A percentile compares a stretch with the other conserved stretches of the same genome.
These are phyloP conservation scores for Hypoxylon cercidicola DNA, from an alignment of 495 filamentous ascomycete species.

Conservation along the genomic window DNA sequence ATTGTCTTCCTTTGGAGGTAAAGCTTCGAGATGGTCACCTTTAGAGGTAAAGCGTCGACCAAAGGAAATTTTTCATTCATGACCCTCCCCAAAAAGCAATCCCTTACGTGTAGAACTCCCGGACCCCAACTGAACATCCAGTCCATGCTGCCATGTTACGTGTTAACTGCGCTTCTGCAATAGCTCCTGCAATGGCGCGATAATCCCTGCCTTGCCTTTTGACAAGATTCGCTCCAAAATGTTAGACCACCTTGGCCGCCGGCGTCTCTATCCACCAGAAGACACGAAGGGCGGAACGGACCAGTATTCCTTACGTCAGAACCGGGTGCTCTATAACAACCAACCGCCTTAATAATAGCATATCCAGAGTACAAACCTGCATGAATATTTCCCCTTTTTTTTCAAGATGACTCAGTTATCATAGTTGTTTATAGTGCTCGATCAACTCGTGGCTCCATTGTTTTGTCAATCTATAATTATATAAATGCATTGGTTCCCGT, in stretches of 20 bases:
- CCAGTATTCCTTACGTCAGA: constrained; percentile 39
- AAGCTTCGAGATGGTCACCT: constrained; percentile 38
- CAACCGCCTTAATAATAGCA: constrained; percentile 29
- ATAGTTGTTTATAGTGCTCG: not conserved
- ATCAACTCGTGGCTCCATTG: constrained; percentile 1
- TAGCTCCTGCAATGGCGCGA: constrained; percentile 36
- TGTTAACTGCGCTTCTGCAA: constrained; percentile 30
- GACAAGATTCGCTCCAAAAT: constrained; percentile 23
- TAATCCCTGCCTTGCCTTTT: constrained; percentile 38
- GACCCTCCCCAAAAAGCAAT: not conserved
- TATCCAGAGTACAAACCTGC: constrained; percentile 6
- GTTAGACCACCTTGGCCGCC: constrained; percentile 37
- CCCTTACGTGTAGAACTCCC: not conserved
- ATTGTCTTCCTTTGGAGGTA: constrained; percentile 37
- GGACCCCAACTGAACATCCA: constrained; percentile 21
- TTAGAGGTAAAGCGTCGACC: constrained; percentile 36
- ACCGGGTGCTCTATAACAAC: constrained; percentile 25
- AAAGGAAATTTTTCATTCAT: not conserved
- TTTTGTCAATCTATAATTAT: constrained; percentile 13
- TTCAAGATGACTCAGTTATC: constrained; percentile 35
- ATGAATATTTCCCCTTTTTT: constrained; percentile 1
- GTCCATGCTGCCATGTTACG: too few relatives aligned
- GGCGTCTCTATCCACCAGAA: constrained; percentile 31
- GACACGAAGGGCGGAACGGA: constrained; percentile 39
- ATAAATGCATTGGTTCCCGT: constrained; percentile 22